Conservation (phyloP, 176 grass and related monocot species). For the Poa annua region DNA sequence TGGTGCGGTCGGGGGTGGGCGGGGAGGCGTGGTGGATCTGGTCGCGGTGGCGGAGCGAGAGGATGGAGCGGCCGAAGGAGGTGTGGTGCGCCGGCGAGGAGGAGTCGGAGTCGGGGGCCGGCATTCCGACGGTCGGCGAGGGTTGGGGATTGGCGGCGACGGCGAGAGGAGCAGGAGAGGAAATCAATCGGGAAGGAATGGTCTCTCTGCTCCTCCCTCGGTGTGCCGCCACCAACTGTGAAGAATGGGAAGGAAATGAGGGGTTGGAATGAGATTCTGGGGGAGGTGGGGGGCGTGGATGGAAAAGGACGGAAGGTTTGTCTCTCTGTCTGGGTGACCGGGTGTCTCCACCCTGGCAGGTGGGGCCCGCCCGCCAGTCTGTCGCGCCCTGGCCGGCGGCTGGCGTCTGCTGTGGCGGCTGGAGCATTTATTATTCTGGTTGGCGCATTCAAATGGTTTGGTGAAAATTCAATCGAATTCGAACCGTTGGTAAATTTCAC, state of each 20-base stretch:
- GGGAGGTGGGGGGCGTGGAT: not conserved
- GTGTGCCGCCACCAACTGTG: not conserved
- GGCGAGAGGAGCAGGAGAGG: not conserved
- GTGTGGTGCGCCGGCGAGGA: constrained; percentile 37
- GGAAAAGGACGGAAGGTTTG: not conserved
- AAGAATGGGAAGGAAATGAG: not conserved
- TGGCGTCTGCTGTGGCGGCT: too few species aligned
- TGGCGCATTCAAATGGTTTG: too few species aligned
- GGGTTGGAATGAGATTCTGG: not conserved
- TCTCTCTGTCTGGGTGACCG: not conserved
- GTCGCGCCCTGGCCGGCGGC: not conserved
- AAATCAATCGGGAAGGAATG: not conserved
- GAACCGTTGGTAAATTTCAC: too few species aligned
- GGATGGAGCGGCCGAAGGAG: constrained; percentile 58
- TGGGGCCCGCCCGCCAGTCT: not conserved
- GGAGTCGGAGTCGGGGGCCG: constrained; percentile 53
- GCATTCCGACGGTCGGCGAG: not conserved
- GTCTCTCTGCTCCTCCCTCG: not conserved
- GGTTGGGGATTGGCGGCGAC: not conserved
- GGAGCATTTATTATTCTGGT: too few species aligned
- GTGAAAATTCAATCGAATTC: too few species aligned
- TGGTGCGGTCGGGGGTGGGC: constrained; percentile 8
- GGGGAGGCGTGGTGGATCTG: constrained; percentile 43
- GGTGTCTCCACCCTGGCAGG: not conserved
- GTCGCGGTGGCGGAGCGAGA: constrained; percentile 57